Percentiles rank a stretch among this genome's conserved stretches.
Conservation (phyloP, 2,329 filamentous ascomycete species). For the Microdochium paspali region DNA sequence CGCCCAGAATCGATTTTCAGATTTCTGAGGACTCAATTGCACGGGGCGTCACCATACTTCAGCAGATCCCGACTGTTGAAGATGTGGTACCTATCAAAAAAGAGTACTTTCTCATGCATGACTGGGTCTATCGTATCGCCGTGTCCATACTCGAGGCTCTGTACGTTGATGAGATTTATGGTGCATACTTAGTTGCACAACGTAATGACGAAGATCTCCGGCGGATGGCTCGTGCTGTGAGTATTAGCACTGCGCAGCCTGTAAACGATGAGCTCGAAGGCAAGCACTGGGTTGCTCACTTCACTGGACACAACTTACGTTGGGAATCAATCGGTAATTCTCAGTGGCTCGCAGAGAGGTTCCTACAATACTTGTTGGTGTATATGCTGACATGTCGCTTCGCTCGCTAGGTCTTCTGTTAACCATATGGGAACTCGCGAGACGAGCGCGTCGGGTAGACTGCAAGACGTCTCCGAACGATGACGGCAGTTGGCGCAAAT, state of each 20-base stretch:
- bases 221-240: conserved; percentile 23
- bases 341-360: background rate
- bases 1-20: background rate
- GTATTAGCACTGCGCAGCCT: conserved; percentile 24
- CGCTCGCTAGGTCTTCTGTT: conserved; percentile 18
- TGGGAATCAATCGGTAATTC: conserved; percentile 30
- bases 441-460: background rate
- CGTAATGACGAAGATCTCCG: conserved; percentile 20
- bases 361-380: background rate
- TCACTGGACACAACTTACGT: conserved; percentile 26
- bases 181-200: conserved; percentile 4
- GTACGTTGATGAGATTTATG: background rate
- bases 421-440: conserved; percentile 1
- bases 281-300: conserved; percentile 27
- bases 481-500: background rate
- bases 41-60: background rate
- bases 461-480: background rate
- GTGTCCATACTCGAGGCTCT: background rate
- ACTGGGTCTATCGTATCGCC: background rate
- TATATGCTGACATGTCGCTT: background rate
- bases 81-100: background rate
- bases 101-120: background rate
- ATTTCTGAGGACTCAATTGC: background rate
- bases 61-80: background rate
- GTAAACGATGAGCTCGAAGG: conserved; percentile 22